Percentiles rank a stretch among this genome's conserved stretches.
These are phyloP conservation scores for Novymonas esmeraldas DNA, from an alignment of 208 protist species.

Conservation along the genomic window DNA sequence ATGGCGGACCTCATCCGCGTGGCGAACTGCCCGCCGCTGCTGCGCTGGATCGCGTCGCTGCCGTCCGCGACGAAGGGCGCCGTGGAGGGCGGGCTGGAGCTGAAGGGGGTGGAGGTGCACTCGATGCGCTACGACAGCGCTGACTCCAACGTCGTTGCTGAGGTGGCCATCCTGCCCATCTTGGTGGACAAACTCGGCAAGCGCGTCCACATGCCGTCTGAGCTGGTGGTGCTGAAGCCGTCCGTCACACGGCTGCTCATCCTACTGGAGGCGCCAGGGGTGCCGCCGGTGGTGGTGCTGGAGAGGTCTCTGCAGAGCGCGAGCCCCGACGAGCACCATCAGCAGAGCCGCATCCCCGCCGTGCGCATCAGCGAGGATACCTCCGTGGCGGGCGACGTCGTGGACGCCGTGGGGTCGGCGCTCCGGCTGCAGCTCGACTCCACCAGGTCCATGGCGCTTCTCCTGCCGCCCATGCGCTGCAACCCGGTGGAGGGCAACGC, in stretches of 20 bases:
- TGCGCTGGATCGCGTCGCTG: slow-evolving; percentile 65
- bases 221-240: slow-evolving; percentile 59
- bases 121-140: slow-evolving; percentile 52
- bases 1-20: slow-evolving; percentile 80
- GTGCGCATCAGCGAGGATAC: slow-evolving; percentile 51
- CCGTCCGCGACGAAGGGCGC: slow-evolving; percentile 13
- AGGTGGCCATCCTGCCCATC: slow-evolving; percentile 64
- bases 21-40: slow-evolving; percentile 81
- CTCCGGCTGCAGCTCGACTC: slow-evolving; percentile 59
- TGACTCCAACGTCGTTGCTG: slow-evolving; percentile 39
- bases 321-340: slow-evolving; percentile 37
- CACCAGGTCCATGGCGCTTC: slow-evolving; percentile 36
- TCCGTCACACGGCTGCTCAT: slow-evolving; percentile 67
- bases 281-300: slow-evolving; percentile 57
- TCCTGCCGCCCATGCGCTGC: slow-evolving; percentile 53
- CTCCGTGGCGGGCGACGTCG: slow-evolving; percentile 54
- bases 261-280: slow-evolving; percentile 41
- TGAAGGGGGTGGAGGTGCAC: slow-evolving; percentile 58
- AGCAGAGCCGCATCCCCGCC: slow-evolving; percentile 59
- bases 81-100: slow-evolving; percentile 31
- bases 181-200: slow-evolving; percentile 45
- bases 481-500: slow-evolving; percentile 59
- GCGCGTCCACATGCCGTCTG: slow-evolving; percentile 49
- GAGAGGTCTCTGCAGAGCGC: slow-evolving; percentile 52
- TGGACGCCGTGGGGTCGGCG: slow-evolving; percentile 36